Evolutionary conservation across 495 filamentous ascomycete genomes (phyloP), one percentile per base, ranked within the genome.

Genomic region (Collariella sp.): DNA sequence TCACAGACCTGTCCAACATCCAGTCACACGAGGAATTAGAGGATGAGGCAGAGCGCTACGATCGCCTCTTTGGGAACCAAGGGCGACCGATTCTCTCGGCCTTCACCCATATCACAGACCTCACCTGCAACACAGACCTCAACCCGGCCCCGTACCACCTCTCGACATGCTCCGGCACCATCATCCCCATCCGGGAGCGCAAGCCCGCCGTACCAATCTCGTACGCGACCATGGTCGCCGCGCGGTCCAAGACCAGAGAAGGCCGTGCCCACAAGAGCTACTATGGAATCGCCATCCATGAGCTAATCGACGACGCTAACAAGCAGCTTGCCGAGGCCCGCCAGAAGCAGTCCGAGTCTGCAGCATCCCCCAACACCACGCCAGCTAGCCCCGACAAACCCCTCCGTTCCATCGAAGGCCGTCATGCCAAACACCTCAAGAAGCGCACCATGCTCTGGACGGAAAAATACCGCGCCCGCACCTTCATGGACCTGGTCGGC

Each of bases 241-340:
- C 79, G 23, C 80, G 87, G 16, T 91, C 86, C 3, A 79, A 72
- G 34, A 80, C 79, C 5, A 82, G 78, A 55, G 74, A 85, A 55
- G 84, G 87, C 33, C 75, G 81, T 56, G 88, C 89, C n/a, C 82
- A 80, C 59, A 86, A 83, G 66, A 86, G 80, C 64, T 96, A 87
- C 64, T 98, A 91, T 67, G 93, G 93, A 7, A 84, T 98, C 52
- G 83, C 95, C 23, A 91, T 98, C 16, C 89, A 95, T 60, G 70
- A 78, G 41, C 69, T 96, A 20, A 72, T 96, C 39, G 86, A 91
- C 49, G 76, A 86, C 5, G 77, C 83, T n/a, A 69, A 68, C n/a
- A 67, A 72, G 19, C 69, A 79, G 35, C 70, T 77, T 15, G 59
- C 67, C 23, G 58, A 62, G 45, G 64, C 60, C 11, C 56, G 62